These are phyloP conservation scores for Paraphaeosphaeria minitans DNA, from an alignment of 2,329 filamentous ascomycete species.

Conservation along the genomic window DNA sequence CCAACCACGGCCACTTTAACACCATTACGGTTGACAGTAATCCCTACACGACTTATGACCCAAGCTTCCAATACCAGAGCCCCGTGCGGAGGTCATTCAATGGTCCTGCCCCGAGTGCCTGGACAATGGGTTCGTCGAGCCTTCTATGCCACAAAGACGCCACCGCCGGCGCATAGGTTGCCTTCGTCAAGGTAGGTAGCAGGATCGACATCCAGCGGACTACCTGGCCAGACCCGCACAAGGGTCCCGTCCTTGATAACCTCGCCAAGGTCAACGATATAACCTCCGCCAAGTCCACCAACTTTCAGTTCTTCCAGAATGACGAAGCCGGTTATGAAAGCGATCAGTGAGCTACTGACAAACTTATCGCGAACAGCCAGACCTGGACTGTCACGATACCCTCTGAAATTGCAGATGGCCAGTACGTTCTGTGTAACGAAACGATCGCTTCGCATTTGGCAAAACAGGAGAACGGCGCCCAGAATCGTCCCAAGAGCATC, in stretches of 20 bases:
- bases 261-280: constrained; percentile 63
- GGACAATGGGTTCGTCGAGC: constrained; percentile 61
- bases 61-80: constrained; percentile 45
- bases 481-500: constrained; percentile 57
- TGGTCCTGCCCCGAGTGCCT: constrained; percentile 59
- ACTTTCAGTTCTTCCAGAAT: constrained; percentile 69
- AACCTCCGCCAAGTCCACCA: constrained; percentile 57
- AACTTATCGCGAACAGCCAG: constrained; percentile 55
- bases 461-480: constrained; percentile 50
- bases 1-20: constrained; percentile 53
- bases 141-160: constrained; percentile 56
- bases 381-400: constrained; percentile 59
- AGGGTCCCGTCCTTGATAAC: constrained; percentile 69
- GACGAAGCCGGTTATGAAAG: constrained; percentile 59
- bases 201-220: constrained; percentile 66
- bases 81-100: constrained; percentile 51
- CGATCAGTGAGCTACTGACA: constrained; percentile 61
- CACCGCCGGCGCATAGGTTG: constrained; percentile 64
- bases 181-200: constrained; percentile 60
- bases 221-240: constrained; percentile 68
- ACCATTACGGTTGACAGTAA: constrained; percentile 54
- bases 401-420: constrained; percentile 57
- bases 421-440: constrained; percentile 66
- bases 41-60: constrained; percentile 52
- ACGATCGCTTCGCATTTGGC: constrained; percentile 65